These are phyloP conservation scores for Curvularia hawaiiensis DNA, from an alignment of 2,329 filamentous ascomycete genomes.

Conservation along the genomic window DNA sequence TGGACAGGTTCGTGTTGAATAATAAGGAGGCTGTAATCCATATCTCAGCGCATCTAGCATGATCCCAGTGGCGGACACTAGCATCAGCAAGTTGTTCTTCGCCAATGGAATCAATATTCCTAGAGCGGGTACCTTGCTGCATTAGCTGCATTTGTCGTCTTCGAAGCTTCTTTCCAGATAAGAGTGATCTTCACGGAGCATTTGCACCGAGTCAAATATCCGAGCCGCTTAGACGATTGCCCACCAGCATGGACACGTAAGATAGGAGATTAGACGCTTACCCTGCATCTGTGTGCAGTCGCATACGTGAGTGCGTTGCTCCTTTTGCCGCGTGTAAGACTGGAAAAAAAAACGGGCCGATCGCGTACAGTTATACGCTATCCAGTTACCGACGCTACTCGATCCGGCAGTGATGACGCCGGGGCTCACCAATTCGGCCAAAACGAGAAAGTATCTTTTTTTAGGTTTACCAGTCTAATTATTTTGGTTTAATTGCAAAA, in stretches of 20 bases:
- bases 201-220: not conserved
- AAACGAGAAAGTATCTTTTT: not conserved
- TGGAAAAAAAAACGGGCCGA: slow-evolving; percentile 4
- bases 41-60: not conserved
- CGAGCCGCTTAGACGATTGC: not conserved
- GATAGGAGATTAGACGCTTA: not conserved
- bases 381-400: not conserved
- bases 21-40: not conserved
- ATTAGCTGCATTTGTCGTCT: not conserved
- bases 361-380: not conserved
- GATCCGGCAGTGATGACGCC: not conserved
- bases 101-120: not conserved
- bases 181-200: not conserved
- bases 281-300: not conserved
- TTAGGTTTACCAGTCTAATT: not conserved
- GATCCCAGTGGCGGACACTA: not conserved
- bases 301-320: not conserved
- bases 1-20: not conserved
- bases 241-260: not conserved
- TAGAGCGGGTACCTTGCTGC: not conserved
- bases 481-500: not conserved
- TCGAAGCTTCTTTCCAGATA: not conserved
- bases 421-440: not conserved
- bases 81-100: not conserved
- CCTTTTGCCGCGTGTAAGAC: not conserved